Conservation (phyloP, 1,139 yeast species). For the Taphrina pruni region DNA sequence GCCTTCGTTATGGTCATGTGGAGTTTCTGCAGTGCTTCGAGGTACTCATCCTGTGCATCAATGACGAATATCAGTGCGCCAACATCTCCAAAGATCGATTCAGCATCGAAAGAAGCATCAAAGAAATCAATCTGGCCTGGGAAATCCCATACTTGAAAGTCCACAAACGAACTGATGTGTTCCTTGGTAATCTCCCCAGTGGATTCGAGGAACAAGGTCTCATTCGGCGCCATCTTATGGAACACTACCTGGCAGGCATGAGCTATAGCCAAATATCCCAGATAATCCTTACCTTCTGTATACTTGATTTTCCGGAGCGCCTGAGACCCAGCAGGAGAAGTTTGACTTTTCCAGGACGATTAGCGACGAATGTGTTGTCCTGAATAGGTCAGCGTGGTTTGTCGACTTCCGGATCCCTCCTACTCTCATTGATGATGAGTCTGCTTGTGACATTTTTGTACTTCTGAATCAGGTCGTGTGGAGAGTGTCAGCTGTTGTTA, state of each 20-base stretch:
- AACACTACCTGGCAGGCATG: constrained; percentile 70
- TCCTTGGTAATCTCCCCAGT: constrained; percentile 88
- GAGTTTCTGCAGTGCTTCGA: constrained; percentile 85
- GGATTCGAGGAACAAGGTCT: constrained; percentile 85
- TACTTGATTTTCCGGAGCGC: constrained; percentile 45
- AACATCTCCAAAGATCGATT: constrained; percentile 74
- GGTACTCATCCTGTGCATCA: constrained; percentile 88
- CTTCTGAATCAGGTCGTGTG: background rate
- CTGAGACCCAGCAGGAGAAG: constrained; percentile 40
- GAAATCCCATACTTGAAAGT: constrained; percentile 89
- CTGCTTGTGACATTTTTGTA: constrained; percentile 8
- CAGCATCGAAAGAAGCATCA: constrained; percentile 81
- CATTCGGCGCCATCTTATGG: constrained; percentile 95
- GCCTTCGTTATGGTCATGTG: constrained; percentile 90
- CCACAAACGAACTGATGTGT: constrained; percentile 75
- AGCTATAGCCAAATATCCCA: background rate
- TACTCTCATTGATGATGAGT: constrained; percentile 1
- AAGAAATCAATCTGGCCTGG: constrained; percentile 93
- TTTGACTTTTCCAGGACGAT: constrained; percentile 33
- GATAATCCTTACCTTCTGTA: constrained; percentile 36
- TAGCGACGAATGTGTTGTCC: constrained; percentile 9
- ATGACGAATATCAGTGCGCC: constrained; percentile 96
- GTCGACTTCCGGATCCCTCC: background rate
- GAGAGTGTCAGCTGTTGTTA: background rate
- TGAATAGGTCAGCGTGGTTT: background rate